Base-by-base conservation (phyloP, 345 rosid species). In the Balakata baccata region DNA sequence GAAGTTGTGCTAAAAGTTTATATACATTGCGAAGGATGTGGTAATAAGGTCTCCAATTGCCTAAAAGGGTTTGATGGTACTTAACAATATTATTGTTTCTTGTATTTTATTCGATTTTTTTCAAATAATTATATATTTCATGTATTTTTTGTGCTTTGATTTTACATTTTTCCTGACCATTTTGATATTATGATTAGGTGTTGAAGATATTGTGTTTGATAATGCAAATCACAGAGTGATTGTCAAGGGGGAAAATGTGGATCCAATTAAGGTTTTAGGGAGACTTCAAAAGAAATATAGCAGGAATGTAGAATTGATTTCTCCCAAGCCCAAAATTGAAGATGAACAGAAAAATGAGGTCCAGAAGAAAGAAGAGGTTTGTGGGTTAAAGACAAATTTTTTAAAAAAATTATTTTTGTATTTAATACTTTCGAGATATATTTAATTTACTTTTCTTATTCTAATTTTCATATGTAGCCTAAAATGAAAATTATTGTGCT, bases 261-360 rank as follows among this genome's bases (percentile, higher is more conserved):
- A 29, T 29, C 34, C 34, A 29, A 29, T 29, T n/a, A 84, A 81
- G 76, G 79, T 89, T 58, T 65, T 86, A 37, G 66, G 64, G 66
- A 89, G 89, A 69, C 75, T 90, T 61, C 85, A 78, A 41, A 87
- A 74, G 66, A 90, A 83, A 56, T 87, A 69, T 18, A 85, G 89
- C 60, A 79, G 68, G 69, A 87, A 85, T 72, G 88, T 76, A 1
- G 85, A 89, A 75, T 82, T 90, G 20, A 67, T 92, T 49, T 82
- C 77, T 64, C 92, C 97, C 52, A 82, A 77, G 66, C 82, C 81
- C 22, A 74, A 84, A 11, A 66, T 70, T 0, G 29, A 39, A 9
- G 13, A 66, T 29, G 59, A 80, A 45, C 65, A 80, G 34, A 73
- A 80, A 63, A 74, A 77, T 7, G 77, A 82, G 60, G 53, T 58